Conservation (phyloP, 768 basidiomycete species). For the Butyriboletus loyo region DNA sequence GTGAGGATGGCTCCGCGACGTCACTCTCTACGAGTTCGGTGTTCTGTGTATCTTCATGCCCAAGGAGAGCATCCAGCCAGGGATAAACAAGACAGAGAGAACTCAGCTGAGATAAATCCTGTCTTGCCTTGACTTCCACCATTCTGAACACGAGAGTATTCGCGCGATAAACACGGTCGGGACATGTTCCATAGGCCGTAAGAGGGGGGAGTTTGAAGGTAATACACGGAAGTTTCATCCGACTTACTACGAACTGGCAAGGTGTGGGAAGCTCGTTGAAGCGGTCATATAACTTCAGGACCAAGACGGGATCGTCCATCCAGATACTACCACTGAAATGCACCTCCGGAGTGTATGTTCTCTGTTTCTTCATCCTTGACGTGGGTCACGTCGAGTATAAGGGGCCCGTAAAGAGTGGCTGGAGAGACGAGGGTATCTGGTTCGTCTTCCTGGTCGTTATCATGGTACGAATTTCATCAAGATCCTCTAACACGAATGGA, state of each 20-base stretch:
- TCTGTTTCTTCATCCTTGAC: neutral
- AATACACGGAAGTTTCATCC: constrained; percentile 6
- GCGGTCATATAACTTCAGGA: neutral
- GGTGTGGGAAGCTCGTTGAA: neutral
- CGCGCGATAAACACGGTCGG: neutral
- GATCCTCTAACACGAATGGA: neutral
- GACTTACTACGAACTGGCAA: constrained; percentile 1
- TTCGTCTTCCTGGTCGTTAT: neutral
- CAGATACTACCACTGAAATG: neutral
- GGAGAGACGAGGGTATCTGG: neutral
- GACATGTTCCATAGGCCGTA: neutral
- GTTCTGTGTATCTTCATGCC: neutral
- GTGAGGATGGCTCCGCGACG: neutral
- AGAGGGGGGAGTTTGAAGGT: neutral
- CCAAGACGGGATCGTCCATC: neutral
- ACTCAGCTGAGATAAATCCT: neutral
- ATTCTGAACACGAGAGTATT: neutral
- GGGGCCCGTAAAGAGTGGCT: neutral
- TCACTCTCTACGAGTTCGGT: neutral
- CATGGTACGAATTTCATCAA: neutral
- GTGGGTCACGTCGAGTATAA: neutral
- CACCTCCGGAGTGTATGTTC: neutral
- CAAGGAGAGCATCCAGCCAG: neutral
- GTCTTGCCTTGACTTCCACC: neutral
- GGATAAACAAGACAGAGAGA: constrained; percentile 1